Evolutionary conservation across 345 rosid genomes (phyloP).

Genomic region (Hibiscus tridactylites): DNA sequence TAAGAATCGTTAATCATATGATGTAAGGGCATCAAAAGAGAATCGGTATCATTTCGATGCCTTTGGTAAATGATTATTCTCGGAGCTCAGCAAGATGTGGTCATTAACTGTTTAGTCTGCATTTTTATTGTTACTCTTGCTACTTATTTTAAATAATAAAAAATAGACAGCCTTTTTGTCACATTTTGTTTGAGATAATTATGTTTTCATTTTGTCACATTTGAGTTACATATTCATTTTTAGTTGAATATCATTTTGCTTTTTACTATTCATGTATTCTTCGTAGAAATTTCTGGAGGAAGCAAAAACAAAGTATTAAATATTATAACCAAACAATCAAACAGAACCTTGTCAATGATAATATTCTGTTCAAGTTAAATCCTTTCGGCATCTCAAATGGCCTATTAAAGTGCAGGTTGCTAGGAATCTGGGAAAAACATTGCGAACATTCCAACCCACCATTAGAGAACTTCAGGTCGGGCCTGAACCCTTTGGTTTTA

Average conservation of each 20-base stretch:
- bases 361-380: neutral
- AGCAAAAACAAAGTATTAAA: neutral
- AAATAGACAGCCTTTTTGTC: neutral
- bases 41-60: neutral
- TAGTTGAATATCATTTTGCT: neutral
- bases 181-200: neutral
- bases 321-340: neutral
- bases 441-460: constrained; percentile 89
- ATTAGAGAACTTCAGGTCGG: constrained; percentile 89
- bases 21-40: neutral
- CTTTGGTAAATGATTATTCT: constrained; percentile 9
- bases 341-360: neutral
- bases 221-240: neutral
- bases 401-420: constrained; percentile 56
- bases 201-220: neutral
- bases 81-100: constrained; percentile 1
- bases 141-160: neutral
- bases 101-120: neutral
- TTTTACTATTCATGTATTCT: neutral
- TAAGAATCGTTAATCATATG: neutral
- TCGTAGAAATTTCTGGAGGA: neutral
- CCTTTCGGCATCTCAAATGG: neutral
- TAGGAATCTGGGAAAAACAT: constrained; percentile 81
- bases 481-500: neutral
- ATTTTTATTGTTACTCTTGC: neutral